Evolutionary conservation across 1,139 yeast genomes (phyloP).

Genomic region (Blastobotrys apis): DNA sequence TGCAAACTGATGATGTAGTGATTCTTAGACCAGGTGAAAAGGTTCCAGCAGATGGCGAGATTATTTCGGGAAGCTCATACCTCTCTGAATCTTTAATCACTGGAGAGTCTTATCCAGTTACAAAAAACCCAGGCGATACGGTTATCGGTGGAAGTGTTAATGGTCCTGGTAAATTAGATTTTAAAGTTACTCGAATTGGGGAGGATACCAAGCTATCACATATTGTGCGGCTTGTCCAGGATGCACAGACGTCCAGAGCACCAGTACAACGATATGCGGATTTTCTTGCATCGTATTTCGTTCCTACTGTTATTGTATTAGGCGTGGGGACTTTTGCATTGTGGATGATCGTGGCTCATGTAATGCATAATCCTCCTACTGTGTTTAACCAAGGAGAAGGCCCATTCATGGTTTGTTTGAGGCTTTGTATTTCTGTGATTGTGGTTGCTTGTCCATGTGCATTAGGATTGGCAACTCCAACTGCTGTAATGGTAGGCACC

Average conservation of each 20-base stretch:
- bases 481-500: conserved; percentile 98
- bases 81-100: conserved; percentile 85
- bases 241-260: conserved; percentile 84
- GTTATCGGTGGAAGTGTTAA: conserved; percentile 92
- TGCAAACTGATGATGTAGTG: conserved; percentile 74
- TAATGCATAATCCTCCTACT: conserved; percentile 47
- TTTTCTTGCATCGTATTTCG: conserved; percentile 77
- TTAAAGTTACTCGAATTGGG: conserved; percentile 67
- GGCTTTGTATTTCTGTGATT: conserved; percentile 85
- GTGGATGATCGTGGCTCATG: conserved; percentile 54
- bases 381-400: conserved; percentile 61
- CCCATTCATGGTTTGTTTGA: conserved; percentile 62
- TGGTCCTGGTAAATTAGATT: conserved; percentile 67
- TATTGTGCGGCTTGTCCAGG: conserved; percentile 78
- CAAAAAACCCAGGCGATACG: conserved; percentile 53
- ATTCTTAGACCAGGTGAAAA: conserved; percentile 80
- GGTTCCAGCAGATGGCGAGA: conserved; percentile 86
- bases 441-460: conserved; percentile 99
- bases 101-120: conserved; percentile 80
- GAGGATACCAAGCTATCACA: conserved; percentile 82
- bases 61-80: conserved; percentile 73
- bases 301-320: conserved; percentile 64
- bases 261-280: conserved; percentile 92
- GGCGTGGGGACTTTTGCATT: conserved; percentile 60
- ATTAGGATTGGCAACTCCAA: conserved; percentile 92